Percentiles rank a stretch among this genome's conserved stretches.
Evolutionary conservation across 1,139 yeast genomes (phyloP).

Genomic region (Suhomyces chickasaworum): DNA sequence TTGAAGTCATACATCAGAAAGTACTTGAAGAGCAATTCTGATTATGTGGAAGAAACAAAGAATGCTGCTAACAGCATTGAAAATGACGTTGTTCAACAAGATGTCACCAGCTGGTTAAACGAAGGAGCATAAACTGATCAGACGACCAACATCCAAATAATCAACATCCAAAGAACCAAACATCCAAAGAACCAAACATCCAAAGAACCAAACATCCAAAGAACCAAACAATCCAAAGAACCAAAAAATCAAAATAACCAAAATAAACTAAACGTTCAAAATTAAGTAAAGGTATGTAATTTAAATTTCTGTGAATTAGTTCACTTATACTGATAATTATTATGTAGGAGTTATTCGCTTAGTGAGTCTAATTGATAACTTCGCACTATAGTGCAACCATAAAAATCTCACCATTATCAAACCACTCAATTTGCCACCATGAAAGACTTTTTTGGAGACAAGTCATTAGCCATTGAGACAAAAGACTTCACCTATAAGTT

Average conservation of each 20-base stretch:
- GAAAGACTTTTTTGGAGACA: slow-evolving; percentile 14
- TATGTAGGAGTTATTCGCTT: too few species aligned
- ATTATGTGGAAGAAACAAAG: slow-evolving; percentile 27
- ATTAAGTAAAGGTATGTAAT: not conserved
- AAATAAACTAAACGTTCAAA: not conserved
- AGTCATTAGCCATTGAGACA: slow-evolving; percentile 60
- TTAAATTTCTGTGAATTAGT: too few species aligned
- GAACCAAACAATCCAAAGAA: too few species aligned
- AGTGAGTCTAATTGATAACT: not conserved
- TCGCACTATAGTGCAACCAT: not conserved
- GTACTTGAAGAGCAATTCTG: slow-evolving; percentile 24
- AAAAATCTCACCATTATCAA: slow-evolving; percentile 1
- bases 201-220: too few species aligned
- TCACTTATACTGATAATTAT: too few species aligned
- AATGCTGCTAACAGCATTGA: slow-evolving; percentile 24
- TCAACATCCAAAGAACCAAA: too few species aligned
- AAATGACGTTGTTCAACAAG: slow-evolving; percentile 31
- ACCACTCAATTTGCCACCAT: not conserved
- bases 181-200: too few species aligned
- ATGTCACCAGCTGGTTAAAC: slow-evolving; percentile 35
- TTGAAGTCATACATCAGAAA: slow-evolving; percentile 44
- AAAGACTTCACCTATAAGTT: slow-evolving; percentile 69
- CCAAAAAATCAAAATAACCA: too few species aligned
- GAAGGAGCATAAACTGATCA: slow-evolving; percentile 16
- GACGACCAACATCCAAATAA: too few species aligned